Evolutionary conservation across 257 asterid genomes (phyloP).

Genomic region (Solanum sejunctum): DNA sequence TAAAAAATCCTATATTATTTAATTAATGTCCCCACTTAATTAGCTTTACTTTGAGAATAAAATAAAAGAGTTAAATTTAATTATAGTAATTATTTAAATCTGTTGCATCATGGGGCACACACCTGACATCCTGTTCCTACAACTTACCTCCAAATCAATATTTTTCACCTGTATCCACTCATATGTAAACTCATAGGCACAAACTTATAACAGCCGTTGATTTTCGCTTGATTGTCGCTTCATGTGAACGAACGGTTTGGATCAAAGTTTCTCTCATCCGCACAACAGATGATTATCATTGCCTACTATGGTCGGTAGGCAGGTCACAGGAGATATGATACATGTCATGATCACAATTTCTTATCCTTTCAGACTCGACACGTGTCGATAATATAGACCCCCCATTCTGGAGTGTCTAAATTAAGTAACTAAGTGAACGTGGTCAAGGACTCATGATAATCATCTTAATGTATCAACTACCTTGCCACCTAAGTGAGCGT

Average conservation of each 20-base stretch:
- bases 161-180: not conserved
- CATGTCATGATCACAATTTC: not conserved
- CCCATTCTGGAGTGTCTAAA: too few relatives aligned
- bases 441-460: too few relatives aligned
- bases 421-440: too few relatives aligned
- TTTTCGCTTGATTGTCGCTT: not conserved
- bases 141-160: not conserved
- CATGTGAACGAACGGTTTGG: not conserved
- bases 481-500: too few relatives aligned
- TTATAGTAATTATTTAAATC: not conserved
- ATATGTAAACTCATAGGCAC: not conserved
- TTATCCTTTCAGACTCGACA: not conserved
- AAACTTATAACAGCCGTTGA: not conserved
- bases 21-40: not conserved
- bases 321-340: not conserved
- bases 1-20: not conserved
- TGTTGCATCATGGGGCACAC: constrained; percentile 6
- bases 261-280: not conserved
- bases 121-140: not conserved
- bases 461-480: too few relatives aligned
- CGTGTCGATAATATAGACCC: too few relatives aligned
- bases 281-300: not conserved
- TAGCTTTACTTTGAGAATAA: not conserved
- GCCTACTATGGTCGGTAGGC: not conserved
- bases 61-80: not conserved